A percentile compares a stretch with the other conserved stretches of the same genome.
These are phyloP conservation scores for Aureobasidium musti DNA, from an alignment of 2,329 filamentous ascomycete genomes.

Conservation along the genomic window DNA sequence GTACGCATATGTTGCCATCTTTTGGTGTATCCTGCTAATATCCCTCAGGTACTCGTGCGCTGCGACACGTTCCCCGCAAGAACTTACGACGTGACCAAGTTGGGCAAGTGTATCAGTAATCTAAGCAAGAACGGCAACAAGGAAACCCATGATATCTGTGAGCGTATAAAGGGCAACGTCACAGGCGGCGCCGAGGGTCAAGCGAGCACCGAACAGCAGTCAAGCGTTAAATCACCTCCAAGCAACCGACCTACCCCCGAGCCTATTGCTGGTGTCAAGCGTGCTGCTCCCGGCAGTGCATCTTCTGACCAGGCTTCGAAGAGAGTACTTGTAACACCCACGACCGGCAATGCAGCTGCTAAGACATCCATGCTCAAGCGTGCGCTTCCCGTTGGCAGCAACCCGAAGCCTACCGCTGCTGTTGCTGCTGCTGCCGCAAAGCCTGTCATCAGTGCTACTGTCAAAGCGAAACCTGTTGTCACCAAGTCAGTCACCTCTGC, in stretches of 20 bases:
- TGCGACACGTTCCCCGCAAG: slow-evolving; percentile 64
- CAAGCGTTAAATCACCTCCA: slow-evolving; percentile 24
- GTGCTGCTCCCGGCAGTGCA: slow-evolving; percentile 33
- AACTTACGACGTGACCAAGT: slow-evolving; percentile 63
- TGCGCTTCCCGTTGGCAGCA: slow-evolving; percentile 49
- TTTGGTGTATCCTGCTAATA: slow-evolving; percentile 53
- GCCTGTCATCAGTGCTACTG: slow-evolving; percentile 35
- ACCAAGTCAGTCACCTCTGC: slow-evolving; percentile 33
- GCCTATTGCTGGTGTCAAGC: slow-evolving; percentile 41
- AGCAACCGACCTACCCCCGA: slow-evolving; percentile 32
- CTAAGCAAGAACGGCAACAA: slow-evolving; percentile 66
- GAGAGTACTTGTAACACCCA: slow-evolving; percentile 34
- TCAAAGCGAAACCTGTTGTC: slow-evolving; percentile 33
- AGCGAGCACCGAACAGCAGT: slow-evolving; percentile 17
- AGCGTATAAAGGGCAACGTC: slow-evolving; percentile 50
- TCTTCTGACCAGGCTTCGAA: slow-evolving; percentile 38
- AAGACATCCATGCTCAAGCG: slow-evolving; percentile 52
- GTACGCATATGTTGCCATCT: slow-evolving; percentile 41
- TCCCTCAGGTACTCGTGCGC: slow-evolving; percentile 60
- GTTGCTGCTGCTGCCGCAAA: slow-evolving; percentile 35
- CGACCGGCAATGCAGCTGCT: slow-evolving; percentile 34
- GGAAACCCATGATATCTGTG: slow-evolving; percentile 63
- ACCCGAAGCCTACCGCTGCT: slow-evolving; percentile 41
- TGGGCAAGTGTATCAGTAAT: slow-evolving; percentile 64
- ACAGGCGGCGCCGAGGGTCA: slow-evolving; percentile 49